A percentile compares a stretch with the other conserved stretches of the same genome.
phyloP scores from a whole-genome alignment of 2,329 filamentous ascomycete genomes.

The Aciculosporium take region DNA sequence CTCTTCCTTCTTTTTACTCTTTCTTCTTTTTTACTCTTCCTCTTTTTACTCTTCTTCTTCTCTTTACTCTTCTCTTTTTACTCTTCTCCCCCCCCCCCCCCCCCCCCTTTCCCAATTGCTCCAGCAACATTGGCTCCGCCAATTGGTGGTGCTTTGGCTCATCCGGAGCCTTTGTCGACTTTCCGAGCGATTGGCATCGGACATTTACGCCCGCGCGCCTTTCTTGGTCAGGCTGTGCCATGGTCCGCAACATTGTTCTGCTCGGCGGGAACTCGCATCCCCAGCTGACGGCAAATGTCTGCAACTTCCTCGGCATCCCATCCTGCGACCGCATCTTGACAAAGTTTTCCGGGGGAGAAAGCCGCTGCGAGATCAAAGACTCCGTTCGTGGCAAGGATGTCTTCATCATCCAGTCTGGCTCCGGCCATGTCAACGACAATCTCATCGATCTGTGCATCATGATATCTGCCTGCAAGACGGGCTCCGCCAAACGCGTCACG shows the following conservation, averaged over 20 bases:
- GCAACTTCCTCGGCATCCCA: constrained; percentile 77
- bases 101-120: no score
- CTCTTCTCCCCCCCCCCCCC: no score
- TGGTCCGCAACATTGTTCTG: constrained; percentile 92
- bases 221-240: constrained; percentile 22
- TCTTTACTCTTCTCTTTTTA: no score
- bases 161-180: background rate
- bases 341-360: constrained; percentile 94
- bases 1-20: no score
- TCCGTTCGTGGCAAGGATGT: constrained; percentile 97
- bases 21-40: no score
- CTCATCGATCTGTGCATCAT: constrained; percentile 95
- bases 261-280: constrained; percentile 90
- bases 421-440: constrained; percentile 88
- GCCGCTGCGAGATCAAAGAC: constrained; percentile 87
- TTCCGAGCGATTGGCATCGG: background rate
- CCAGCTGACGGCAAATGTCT: constrained; percentile 71
- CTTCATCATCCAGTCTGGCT: constrained; percentile 92
- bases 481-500: constrained; percentile 83
- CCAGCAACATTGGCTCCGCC: background rate
- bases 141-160: no score
- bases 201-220: background rate
- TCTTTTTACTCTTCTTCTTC: no score
- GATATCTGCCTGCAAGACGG: constrained; percentile 93
- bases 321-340: constrained; percentile 67